Conservation (phyloP, 1,284 basidiomycete genomes). For the Trametes hirsuta region DNA sequence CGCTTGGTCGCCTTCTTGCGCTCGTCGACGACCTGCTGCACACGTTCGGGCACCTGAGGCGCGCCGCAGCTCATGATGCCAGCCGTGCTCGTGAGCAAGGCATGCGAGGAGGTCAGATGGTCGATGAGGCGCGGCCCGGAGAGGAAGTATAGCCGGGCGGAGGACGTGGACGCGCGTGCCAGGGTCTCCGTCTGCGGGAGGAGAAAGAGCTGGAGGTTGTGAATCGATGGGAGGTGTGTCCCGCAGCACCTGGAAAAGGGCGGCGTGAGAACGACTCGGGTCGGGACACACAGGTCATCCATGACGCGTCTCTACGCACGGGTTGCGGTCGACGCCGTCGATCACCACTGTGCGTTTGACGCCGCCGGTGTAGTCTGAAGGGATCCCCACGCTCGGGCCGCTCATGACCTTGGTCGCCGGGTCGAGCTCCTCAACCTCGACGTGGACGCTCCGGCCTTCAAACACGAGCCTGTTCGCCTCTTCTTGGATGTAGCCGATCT, state of each 20-base stretch:
- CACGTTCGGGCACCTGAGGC: slow-evolving; percentile 66
- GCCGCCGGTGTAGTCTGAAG: slow-evolving; percentile 74
- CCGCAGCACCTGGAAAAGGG: slow-evolving; percentile 76
- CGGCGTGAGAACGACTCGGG: neutral
- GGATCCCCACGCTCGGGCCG: slow-evolving; percentile 58
- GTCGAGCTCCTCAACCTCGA: slow-evolving; percentile 71
- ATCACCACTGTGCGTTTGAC: slow-evolving; percentile 84
- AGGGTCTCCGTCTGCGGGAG: slow-evolving; percentile 66
- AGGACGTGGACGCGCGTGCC: slow-evolving; percentile 56
- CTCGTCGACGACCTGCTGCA: slow-evolving; percentile 69
- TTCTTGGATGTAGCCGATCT: slow-evolving; percentile 66
- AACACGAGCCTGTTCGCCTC: slow-evolving; percentile 70
- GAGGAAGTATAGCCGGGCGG: slow-evolving; percentile 77
- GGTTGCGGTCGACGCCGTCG: slow-evolving; percentile 79
- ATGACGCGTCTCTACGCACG: slow-evolving; percentile 46
- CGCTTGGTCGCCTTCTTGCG: slow-evolving; percentile 65
- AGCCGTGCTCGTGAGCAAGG: slow-evolving; percentile 56
- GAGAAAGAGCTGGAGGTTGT: slow-evolving; percentile 74
- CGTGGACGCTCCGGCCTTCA: slow-evolving; percentile 62
- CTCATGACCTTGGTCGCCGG: slow-evolving; percentile 45
- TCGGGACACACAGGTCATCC: neutral
- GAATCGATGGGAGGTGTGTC: slow-evolving; percentile 77
- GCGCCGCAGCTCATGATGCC: slow-evolving; percentile 68
- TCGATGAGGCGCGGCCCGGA: slow-evolving; percentile 75
- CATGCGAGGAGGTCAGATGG: slow-evolving; percentile 61